These are phyloP conservation scores for Pythium brachiatum DNA, from an alignment of 352 stramenopile genomes.

Conservation along the genomic window DNA sequence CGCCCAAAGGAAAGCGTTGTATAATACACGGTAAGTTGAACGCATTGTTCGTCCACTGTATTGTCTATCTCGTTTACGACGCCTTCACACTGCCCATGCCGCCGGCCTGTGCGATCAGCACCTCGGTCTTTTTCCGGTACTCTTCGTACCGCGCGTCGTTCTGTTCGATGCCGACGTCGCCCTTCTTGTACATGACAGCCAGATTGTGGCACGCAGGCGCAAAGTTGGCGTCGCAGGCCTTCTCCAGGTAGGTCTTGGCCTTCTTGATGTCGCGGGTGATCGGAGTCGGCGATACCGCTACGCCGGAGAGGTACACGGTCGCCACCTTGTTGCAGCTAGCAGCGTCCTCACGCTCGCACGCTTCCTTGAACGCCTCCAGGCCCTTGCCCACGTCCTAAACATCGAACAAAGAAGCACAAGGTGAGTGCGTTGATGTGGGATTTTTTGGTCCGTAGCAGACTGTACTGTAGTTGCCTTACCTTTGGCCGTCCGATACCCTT, in stretches of 20 bases:
- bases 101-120: conserved; percentile 73
- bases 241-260: conserved; percentile 70
- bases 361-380: conserved; percentile 69
- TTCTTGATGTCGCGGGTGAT: conserved; percentile 48
- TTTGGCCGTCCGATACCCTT: conserved; percentile 72
- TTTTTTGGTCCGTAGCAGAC: too few relatives aligned
- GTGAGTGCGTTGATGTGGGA: not conserved
- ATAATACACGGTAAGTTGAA: too few relatives aligned
- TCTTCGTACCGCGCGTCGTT: conserved; percentile 66
- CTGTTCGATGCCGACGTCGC: conserved; percentile 65
- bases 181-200: conserved; percentile 88
- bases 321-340: conserved; percentile 83
- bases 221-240: conserved; percentile 82
- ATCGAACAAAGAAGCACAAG: not conserved
- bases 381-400: conserved; percentile 52
- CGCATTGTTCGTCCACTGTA: too few relatives aligned
- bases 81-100: conserved; percentile 47
- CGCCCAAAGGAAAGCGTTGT: too few relatives aligned
- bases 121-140: conserved; percentile 73
- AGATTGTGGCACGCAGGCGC: conserved; percentile 87
- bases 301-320: conserved; percentile 62
- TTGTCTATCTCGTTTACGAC: conserved; percentile 23
- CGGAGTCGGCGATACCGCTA: conserved; percentile 17
- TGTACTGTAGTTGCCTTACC: too few relatives aligned
- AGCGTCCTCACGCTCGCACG: conserved; percentile 71